Conservation (phyloP, 2,329 filamentous ascomycete genomes). For the Epichloe sylvatica region DNA sequence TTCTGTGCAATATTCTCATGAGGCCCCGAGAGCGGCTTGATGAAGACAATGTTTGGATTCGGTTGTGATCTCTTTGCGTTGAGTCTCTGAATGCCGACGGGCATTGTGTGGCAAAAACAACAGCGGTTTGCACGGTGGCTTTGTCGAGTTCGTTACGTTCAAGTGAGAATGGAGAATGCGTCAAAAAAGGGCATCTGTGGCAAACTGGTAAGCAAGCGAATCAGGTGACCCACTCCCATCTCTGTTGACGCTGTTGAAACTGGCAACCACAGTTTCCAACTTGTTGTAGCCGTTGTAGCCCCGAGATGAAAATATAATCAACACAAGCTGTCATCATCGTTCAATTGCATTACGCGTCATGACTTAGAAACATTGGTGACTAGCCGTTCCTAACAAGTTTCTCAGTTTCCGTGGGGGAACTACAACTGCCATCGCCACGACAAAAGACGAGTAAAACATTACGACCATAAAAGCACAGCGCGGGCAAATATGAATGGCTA, state of each 20-base stretch:
- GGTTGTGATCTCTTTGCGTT: constrained; percentile 63
- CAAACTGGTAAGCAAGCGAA: not conserved
- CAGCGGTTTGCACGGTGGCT: not conserved
- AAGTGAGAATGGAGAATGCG: no score
- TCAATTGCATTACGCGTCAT: no score
- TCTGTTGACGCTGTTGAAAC: no score
- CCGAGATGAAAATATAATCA: no score
- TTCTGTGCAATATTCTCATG: constrained; percentile 50
- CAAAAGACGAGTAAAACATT: no score
- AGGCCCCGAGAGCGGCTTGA: constrained; percentile 58
- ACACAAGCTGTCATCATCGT: no score
- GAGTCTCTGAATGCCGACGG: constrained; percentile 62
- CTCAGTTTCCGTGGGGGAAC: no score
- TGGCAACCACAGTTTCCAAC: not conserved
- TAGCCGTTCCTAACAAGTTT: no score
- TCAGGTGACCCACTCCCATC: not conserved
- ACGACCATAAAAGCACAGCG: no score
- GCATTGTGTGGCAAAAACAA: constrained; percentile 38
- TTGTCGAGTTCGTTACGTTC: not conserved
- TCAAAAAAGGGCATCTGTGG: not conserved
- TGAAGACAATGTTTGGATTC: constrained; percentile 70
- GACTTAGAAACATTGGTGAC: no score
- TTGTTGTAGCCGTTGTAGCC: not conserved
- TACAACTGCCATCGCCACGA: no score
- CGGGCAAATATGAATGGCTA: no score